These are phyloP conservation scores for Mycena alexandri DNA, from an alignment of 768 basidiomycete genomes.

Conservation along the genomic window DNA sequence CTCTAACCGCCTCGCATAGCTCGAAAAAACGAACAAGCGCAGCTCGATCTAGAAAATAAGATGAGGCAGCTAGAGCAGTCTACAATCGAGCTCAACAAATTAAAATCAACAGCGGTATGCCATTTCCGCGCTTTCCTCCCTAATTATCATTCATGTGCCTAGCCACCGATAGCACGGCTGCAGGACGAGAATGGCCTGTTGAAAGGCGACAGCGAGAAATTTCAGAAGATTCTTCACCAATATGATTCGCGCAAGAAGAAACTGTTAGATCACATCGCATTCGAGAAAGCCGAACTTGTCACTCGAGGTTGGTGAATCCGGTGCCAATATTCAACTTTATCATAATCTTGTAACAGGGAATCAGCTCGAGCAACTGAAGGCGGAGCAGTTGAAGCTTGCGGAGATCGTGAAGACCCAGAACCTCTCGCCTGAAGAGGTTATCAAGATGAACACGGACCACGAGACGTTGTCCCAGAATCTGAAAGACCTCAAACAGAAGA, in stretches of 20 bases:
- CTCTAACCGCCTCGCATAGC: slow-evolving; percentile 53
- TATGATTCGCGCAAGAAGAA: slow-evolving; percentile 79
- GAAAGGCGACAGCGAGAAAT: slow-evolving; percentile 81
- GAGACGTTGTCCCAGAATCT: slow-evolving; percentile 80
- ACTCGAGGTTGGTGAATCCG: slow-evolving; percentile 59
- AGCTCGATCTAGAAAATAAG: slow-evolving; percentile 72
- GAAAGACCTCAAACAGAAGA: slow-evolving; percentile 82
- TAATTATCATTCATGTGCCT: slow-evolving; percentile 18
- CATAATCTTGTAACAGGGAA: slow-evolving; percentile 54
- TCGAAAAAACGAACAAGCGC: slow-evolving; percentile 78
- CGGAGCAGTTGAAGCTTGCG: slow-evolving; percentile 72
- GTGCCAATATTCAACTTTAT: slow-evolving; percentile 17
- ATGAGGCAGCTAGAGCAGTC: slow-evolving; percentile 59
- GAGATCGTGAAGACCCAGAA: slow-evolving; percentile 88
- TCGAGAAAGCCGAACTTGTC: slow-evolving; percentile 74
- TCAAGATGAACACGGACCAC: slow-evolving; percentile 91
- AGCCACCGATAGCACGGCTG: slow-evolving; percentile 76
- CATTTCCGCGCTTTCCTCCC: slow-evolving; percentile 6
- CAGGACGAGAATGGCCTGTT: slow-evolving; percentile 73
- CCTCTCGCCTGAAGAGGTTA: slow-evolving; percentile 90
- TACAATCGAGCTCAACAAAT: slow-evolving; percentile 66
- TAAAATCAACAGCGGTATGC: slow-evolving; percentile 72
- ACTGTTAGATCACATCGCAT: slow-evolving; percentile 72
- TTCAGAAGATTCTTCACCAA: slow-evolving; percentile 78
- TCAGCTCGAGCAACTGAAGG: slow-evolving; percentile 72